Conservation (phyloP, 305 asterid species). For the Rubia balearica region DNA sequence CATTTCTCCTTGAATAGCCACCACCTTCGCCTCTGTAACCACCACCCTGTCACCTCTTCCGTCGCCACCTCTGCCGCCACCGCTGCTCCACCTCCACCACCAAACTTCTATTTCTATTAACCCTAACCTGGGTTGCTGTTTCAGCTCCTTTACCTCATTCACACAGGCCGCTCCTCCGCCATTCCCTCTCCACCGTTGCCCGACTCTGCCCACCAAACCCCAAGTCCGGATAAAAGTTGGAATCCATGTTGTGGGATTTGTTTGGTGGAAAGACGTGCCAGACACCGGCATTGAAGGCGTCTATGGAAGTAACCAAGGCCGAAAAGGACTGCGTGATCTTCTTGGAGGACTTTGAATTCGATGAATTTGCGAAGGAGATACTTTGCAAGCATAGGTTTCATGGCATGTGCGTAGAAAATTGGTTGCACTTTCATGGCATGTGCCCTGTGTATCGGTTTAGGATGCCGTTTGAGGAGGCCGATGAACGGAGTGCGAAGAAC, state of each 20-base stretch:
- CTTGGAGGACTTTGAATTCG: neutral
- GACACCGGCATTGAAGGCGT: conserved; percentile 65
- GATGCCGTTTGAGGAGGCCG: conserved; percentile 40
- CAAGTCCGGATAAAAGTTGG: conserved; percentile 16
- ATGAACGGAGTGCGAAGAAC: conserved; percentile 1
- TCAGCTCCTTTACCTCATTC: no score
- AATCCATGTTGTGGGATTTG: conserved; percentile 29
- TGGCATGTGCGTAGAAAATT: neutral
- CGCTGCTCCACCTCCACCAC: no score
- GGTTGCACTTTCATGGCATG: neutral
- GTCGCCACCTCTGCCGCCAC: no score
- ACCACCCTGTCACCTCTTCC: no score
- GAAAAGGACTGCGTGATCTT: neutral
- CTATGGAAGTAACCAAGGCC: conserved; percentile 37
- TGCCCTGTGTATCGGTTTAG: neutral
- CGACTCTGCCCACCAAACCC: neutral
- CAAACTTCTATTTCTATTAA: no score
- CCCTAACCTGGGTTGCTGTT: no score
- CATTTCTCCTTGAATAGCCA: no score
- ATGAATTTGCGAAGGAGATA: neutral
- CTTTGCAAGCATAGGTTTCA: neutral
- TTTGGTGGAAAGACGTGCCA: conserved; percentile 36
- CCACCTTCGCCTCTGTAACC: no score
- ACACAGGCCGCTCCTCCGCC: no score
- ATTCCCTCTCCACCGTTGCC: no score